phyloP scores from a whole-genome alignment of 2,329 filamentous ascomycete genomes.

The Exophiala lecanii-corni region DNA sequence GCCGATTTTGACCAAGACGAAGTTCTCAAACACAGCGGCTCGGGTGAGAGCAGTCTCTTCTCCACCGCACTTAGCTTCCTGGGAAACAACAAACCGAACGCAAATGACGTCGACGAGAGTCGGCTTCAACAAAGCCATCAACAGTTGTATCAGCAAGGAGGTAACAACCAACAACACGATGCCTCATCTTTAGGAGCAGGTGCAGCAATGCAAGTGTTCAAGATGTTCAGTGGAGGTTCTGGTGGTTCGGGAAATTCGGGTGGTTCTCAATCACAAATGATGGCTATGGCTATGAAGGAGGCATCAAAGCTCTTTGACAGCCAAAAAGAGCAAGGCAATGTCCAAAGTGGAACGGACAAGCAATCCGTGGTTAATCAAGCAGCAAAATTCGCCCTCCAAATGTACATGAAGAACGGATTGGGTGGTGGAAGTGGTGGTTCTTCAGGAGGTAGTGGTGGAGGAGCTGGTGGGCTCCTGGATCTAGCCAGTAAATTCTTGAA shows the following conservation, averaged over 20 bases:
- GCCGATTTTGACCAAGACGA: conserved; percentile 49
- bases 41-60: conserved; percentile 53
- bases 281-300: conserved; percentile 82
- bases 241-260: conserved; percentile 27
- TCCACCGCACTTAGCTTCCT: conserved; percentile 53
- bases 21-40: conserved; percentile 53
- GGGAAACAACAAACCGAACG: conserved; percentile 47
- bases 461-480: conserved; percentile 12
- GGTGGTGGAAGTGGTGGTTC: conserved; percentile 46
- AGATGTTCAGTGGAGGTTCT: conserved; percentile 56
- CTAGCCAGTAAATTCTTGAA: conserved; percentile 59
- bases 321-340: conserved; percentile 53
- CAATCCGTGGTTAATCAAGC: conserved; percentile 74
- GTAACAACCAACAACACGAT: conserved; percentile 47
- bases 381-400: conserved; percentile 81
- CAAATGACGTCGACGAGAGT: conserved; percentile 52
- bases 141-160: conserved; percentile 60
- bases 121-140: conserved; percentile 64
- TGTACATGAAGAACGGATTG: conserved; percentile 75
- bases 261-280: conserved; percentile 68
- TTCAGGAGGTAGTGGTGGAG: not conserved
- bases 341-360: conserved; percentile 63
- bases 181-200: conserved; percentile 39
- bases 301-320: conserved; percentile 71
- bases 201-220: conserved; percentile 57